Conservation (phyloP, 179 eudicot species). For the Camellia oleifera region DNA sequence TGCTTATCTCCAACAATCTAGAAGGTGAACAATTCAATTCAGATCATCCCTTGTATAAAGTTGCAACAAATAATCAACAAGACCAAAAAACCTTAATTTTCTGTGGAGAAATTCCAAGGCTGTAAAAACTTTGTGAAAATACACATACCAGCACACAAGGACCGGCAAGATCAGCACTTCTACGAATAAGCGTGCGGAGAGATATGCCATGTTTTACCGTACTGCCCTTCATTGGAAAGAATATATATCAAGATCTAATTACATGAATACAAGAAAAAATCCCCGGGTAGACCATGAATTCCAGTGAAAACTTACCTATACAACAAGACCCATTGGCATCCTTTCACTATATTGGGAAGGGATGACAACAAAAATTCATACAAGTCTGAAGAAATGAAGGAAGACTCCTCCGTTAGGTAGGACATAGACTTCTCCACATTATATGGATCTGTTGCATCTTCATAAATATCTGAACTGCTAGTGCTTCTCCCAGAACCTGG, state of each 20-base stretch:
- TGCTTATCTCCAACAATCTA: slow-evolving; percentile 88
- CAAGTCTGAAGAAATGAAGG: slow-evolving; percentile 57
- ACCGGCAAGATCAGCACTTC: slow-evolving; percentile 65
- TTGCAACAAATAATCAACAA: not conserved
- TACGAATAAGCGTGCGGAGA: slow-evolving; percentile 73
- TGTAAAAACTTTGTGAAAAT: not conserved
- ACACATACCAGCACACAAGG: slow-evolving; percentile 70
- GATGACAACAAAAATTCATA: slow-evolving; percentile 69
- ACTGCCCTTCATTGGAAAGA: slow-evolving; percentile 91
- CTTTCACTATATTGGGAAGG: slow-evolving; percentile 91
- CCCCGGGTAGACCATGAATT: not conserved
- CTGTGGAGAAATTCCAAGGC: not conserved
- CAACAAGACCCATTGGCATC: slow-evolving; percentile 89
- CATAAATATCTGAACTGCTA: slow-evolving; percentile 47
- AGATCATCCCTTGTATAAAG: not conserved
- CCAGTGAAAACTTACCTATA: slow-evolving; percentile 58
- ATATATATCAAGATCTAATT: slow-evolving; percentile 20
- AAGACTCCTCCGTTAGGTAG: slow-evolving; percentile 63
- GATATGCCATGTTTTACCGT: slow-evolving; percentile 82
- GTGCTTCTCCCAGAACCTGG: slow-evolving; percentile 50
- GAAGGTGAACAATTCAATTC: slow-evolving; percentile 17
- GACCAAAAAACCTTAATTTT: slow-evolving; percentile 9
- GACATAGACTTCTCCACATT: slow-evolving; percentile 52
- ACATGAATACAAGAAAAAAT: slow-evolving; percentile 5
- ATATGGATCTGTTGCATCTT: slow-evolving; percentile 57